Percentiles rank a stretch among this genome's conserved stretches.
Evolutionary conservation across 768 basidiomycete species (phyloP).

Genomic region (Trametes punicea): DNA sequence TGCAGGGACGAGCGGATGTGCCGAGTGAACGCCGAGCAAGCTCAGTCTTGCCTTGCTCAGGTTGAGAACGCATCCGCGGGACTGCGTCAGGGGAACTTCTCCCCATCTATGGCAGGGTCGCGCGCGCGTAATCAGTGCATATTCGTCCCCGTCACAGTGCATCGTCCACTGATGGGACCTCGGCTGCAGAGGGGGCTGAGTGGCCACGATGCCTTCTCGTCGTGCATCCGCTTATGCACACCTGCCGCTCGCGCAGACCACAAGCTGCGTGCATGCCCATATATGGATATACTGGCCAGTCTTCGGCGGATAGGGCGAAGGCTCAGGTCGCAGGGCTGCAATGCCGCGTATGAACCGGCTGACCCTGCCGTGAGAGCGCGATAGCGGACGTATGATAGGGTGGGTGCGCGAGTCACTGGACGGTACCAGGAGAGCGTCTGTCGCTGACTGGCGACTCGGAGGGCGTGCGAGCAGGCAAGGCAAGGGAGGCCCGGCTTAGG

Average conservation of each 20-base stretch:
- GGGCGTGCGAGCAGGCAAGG: slow-evolving; percentile 1
- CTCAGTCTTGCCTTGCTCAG: not conserved
- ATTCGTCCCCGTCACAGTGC: not conserved
- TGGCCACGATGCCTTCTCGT: not conserved
- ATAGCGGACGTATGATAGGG: not conserved
- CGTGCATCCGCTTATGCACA: slow-evolving; percentile 8
- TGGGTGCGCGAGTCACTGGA: not conserved
- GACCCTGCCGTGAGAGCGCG: slow-evolving; percentile 9
- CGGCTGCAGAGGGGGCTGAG: slow-evolving; percentile 11
- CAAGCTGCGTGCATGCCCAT: not conserved
- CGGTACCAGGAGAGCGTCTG: slow-evolving; percentile 14
- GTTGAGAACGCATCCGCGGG: not conserved
- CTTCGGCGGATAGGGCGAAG: slow-evolving; percentile 1
- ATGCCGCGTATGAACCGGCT: not conserved
- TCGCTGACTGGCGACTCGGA: not conserved
- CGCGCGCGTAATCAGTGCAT: slow-evolving; percentile 9
- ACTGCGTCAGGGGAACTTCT: not conserved
- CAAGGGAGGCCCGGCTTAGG: slow-evolving; percentile 1
- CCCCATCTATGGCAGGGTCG: not conserved
- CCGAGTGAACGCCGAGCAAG: not conserved
- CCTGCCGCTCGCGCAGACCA: not conserved
- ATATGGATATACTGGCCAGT: not conserved
- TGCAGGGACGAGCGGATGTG: not conserved
- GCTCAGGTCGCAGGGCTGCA: not conserved
- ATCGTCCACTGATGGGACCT: slow-evolving; percentile 16